Evolutionary conservation across 176 grass and related monocot genomes (phyloP).

Genomic region (Alloteropsis semialata): DNA sequence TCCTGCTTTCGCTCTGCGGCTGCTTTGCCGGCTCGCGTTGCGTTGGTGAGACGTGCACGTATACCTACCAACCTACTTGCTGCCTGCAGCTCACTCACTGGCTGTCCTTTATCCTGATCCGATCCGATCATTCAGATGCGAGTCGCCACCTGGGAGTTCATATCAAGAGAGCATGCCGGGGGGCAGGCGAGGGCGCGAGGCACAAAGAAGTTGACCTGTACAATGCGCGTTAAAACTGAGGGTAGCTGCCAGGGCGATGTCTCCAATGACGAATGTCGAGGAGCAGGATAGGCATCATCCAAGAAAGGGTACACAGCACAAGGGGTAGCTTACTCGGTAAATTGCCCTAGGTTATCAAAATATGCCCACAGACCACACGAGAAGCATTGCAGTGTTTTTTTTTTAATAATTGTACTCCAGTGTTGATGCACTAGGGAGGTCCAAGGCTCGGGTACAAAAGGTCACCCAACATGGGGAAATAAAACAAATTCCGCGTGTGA

Average conservation of each 20-base stretch:
- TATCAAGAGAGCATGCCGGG: neutral
- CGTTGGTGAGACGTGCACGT: neutral
- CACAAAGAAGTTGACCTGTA: neutral
- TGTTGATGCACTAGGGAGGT: too few species aligned
- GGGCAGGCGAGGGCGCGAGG: too few species aligned
- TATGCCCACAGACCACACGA: neutral
- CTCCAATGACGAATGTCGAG: neutral
- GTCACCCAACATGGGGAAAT: neutral
- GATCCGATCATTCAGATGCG: neutral
- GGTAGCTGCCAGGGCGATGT: neutral
- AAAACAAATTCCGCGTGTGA: neutral
- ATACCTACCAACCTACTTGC: neutral
- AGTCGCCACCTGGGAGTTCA: neutral
- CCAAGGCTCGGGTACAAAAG: neutral
- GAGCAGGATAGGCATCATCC: neutral
- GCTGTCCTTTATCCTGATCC: neutral
- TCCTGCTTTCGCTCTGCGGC: neutral
- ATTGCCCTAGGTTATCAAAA: neutral
- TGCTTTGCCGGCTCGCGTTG: neutral
- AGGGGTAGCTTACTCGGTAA: neutral
- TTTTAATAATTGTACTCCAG: too few species aligned
- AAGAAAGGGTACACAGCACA: neutral
- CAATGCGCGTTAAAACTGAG: slow-evolving; percentile 5
- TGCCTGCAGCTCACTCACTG: neutral
- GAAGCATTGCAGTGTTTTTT: too few species aligned